Conservation (phyloP, 352 stramenopile species). For the Globisporangium echinulatum region DNA sequence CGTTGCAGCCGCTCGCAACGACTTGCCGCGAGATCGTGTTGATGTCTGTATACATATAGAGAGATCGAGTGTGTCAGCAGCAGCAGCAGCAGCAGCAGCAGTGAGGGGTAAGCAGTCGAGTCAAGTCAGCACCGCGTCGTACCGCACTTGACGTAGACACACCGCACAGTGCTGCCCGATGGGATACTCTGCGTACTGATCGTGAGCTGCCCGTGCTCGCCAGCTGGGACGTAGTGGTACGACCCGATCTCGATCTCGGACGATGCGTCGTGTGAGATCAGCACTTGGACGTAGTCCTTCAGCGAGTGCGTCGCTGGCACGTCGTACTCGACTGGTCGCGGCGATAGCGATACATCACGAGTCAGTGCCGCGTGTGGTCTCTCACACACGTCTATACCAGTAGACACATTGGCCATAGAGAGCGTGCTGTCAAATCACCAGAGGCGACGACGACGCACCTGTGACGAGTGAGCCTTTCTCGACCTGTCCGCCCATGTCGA, state of each 20-base stretch:
- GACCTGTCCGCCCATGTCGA: slow-evolving; percentile 78
- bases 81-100: neutral
- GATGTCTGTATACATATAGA: slow-evolving; percentile 42
- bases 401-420: no score
- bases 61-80: no score
- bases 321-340: slow-evolving; percentile 63
- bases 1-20: slow-evolving; percentile 82
- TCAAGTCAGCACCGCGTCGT: neutral
- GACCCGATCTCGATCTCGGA: slow-evolving; percentile 69
- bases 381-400: neutral
- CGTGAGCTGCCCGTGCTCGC: slow-evolving; percentile 60
- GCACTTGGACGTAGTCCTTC: slow-evolving; percentile 84
- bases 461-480: slow-evolving; percentile 82
- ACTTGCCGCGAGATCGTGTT: slow-evolving; percentile 79
- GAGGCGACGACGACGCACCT: slow-evolving; percentile 29
- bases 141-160: slow-evolving; percentile 83
- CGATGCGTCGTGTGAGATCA: slow-evolving; percentile 70
- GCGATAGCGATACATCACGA: neutral
- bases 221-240: slow-evolving; percentile 65
- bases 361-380: neutral
- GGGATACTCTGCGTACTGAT: slow-evolving; percentile 72
- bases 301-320: slow-evolving; percentile 73
- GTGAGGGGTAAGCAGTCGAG: no score
- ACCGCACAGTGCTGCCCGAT: slow-evolving; percentile 63
- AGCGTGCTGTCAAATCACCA: no score